Base-by-base conservation (phyloP, 352 stramenopile genomes). In the Globisporangium takayamanum region DNA sequence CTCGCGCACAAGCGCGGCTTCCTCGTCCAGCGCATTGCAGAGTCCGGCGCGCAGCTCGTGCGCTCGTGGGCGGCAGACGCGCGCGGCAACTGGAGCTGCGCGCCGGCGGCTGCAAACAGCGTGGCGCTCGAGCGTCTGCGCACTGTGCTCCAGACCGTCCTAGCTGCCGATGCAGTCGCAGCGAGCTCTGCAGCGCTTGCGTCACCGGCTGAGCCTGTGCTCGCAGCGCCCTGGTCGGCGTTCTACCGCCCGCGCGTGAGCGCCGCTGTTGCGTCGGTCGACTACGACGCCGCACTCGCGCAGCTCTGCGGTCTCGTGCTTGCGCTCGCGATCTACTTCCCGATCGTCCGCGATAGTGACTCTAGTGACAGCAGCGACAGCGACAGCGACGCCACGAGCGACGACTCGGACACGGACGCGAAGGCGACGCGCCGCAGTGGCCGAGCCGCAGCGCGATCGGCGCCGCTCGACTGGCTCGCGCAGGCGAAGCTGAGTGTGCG, bases 271-370 rank as follows among this genome's bases (percentile, higher is more conserved):
- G 55, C 62, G 44, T 63, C 72, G 44, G 44, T 69, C 11, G 58
- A 68, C 52, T 77, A 74, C 39, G 64, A 77, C 18, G 61, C 63
- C 3, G 76, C 84, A 42, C 63, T 82, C 42, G 79, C 79, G 39
- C 76, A 78, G 56, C 63, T 86, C 11, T 84, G 76, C 52, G 79
- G 74, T 1, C 55, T 60, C 3, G 39, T 84, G 37, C 53, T 84
- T 25, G 57, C 72, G 28, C 64, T 89, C 52, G 74, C 73, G 2
- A 58, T 89, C 25, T 70, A 76, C 33, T 89, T 78, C 58, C 79
- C 79, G 0, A 63, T 89, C 30, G 59, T 73, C 22, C 58, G 67
- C 10, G 60, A 64, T 10, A 63, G 74, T 18, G 63, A 69, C 42
- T n/a, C 42, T 14, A 25, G n/a, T 2, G 64, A 76, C n/a, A 39